These are phyloP conservation scores for Cordyceps pruinosa DNA, from an alignment of 2,329 filamentous ascomycete species.

Conservation along the genomic window DNA sequence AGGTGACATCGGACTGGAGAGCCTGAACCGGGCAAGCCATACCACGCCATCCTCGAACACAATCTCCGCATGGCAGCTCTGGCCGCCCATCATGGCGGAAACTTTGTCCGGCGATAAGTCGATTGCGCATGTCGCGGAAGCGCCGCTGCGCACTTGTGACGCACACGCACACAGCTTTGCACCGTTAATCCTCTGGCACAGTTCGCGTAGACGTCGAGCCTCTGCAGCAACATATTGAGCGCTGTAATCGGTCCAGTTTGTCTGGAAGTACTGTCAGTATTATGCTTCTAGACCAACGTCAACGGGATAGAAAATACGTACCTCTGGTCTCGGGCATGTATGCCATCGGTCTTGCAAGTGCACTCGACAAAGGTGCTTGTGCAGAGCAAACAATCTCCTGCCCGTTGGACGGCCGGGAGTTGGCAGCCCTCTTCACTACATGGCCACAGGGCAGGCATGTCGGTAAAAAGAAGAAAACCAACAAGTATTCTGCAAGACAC, in stretches of 20 bases:
- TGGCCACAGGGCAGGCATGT: not conserved
- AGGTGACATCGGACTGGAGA: conserved; percentile 16
- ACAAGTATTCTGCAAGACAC: no score
- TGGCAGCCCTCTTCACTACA: not conserved
- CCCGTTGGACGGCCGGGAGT: conserved; percentile 19
- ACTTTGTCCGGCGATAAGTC: conserved; percentile 17
- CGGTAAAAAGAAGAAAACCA: no score
- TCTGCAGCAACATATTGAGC: conserved; percentile 16
- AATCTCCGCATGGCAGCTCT: conserved; percentile 24
- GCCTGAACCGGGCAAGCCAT: conserved; percentile 22
- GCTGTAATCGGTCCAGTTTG: conserved; percentile 15
- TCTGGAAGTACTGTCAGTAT: not conserved
- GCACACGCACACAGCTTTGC: conserved; percentile 17
- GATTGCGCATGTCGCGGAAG: conserved; percentile 15
- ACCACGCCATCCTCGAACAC: conserved; percentile 20
- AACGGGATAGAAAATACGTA: conserved; percentile 14
- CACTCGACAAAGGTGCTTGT: conserved; percentile 19
- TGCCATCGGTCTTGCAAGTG: conserved; percentile 17
- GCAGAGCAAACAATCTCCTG: conserved; percentile 21
- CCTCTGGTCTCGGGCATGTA: conserved; percentile 14
- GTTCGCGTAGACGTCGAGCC: conserved; percentile 15
- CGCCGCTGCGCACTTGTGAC: conserved; percentile 13
- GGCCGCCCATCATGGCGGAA: conserved; percentile 21
- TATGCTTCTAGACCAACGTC: not conserved
- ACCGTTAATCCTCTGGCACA: conserved; percentile 15